Evolutionary conservation across 768 basidiomycete species (phyloP), one percentile per base, ranked within the genome.

Genomic region (Collybia nuda): DNA sequence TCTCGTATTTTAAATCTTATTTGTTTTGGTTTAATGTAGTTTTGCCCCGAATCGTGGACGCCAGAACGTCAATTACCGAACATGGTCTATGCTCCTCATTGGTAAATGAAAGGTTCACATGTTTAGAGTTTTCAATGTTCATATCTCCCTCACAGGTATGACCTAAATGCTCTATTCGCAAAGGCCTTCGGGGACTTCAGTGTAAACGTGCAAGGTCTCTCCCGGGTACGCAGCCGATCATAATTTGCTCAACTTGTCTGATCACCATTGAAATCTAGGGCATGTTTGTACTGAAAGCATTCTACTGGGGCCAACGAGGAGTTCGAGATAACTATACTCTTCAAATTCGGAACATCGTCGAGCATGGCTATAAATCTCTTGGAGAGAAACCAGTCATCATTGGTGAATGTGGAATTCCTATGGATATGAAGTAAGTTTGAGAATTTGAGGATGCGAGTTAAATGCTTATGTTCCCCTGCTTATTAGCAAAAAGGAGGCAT

Each of bases 391-490:
- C 96, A 9, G 81, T 93, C 36, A 67, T 98, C 11, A 80, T 99
- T 51, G 95, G 95, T 17, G 96, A 99, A 67, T 91, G 88, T 55
- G 96, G 96, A 24, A 77, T 98, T 18, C 96, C 96, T 1, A 96
- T 98, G 87, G 97, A 99, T 59, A 83, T 97, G 79, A 98, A 99
- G 93, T 94, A 59, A 38, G 87, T 72, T 2, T 29, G 35, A n/a
- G n/a, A n/a, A n/a, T n/a, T n/a, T n/a, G n/a, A n/a, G n/a, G n/a
- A n/a, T n/a, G n/a, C n/a, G n/a, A n/a, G n/a, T n/a, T n/a, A n/a
- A n/a, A n/a, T n/a, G n/a, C n/a, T n/a, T n/a, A n/a, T n/a, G n/a
- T n/a, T n/a, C n/a, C 19, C 21, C 22, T 46, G 17, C 48, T 44
- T 44, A 26, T 9, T 48, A 94, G 93, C 64, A 71, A 81, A 35